A percentile compares a stretch with the other conserved stretches of the same genome.
phyloP scores from a whole-genome alignment of 139 green algal genomes.

The Chlorella sp. region DNA sequence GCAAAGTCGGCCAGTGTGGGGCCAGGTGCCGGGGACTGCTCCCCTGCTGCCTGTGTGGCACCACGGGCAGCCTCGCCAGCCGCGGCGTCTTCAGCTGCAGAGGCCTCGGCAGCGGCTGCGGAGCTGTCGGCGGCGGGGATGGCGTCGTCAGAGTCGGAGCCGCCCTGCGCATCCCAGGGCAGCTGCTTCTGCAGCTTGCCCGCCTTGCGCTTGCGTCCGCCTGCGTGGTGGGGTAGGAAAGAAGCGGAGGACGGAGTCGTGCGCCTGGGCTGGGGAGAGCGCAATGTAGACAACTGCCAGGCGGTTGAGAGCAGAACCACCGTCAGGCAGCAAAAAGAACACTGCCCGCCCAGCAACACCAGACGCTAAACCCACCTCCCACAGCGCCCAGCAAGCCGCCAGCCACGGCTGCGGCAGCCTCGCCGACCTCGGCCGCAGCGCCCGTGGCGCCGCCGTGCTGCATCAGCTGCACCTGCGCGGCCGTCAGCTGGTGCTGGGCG shows the following conservation, averaged over 20 bases:
- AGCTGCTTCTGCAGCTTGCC: conserved; percentile 33
- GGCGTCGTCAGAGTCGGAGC: neutral
- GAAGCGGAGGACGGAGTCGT: too few species aligned
- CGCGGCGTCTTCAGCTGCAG: neutral
- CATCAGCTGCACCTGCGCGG: conserved; percentile 16
- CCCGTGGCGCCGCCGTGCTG: neutral
- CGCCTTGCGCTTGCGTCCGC: conserved; percentile 29
- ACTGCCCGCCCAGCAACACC: too few species aligned
- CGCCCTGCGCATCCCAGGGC: conserved; percentile 15
- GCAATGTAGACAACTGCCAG: neutral
- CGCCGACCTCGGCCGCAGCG: neutral
- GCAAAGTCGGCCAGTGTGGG: conserved; percentile 3
- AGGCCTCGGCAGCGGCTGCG: neutral
- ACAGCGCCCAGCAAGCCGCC: neutral
- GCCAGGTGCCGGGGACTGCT: neutral
- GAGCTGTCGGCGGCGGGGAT: neutral
- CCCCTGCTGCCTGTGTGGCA: neutral
- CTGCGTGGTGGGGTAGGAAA: neutral
- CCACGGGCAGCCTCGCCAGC: neutral
- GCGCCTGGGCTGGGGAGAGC: neutral
- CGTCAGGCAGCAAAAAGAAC: neutral
- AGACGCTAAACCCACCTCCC: neutral
- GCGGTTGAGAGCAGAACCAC: neutral
- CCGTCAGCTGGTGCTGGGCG: conserved; percentile 21
- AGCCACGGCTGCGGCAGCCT: neutral